phyloP scores from a whole-genome alignment of 2,329 filamentous ascomycete species.

The Aschersonia sp. region DNA sequence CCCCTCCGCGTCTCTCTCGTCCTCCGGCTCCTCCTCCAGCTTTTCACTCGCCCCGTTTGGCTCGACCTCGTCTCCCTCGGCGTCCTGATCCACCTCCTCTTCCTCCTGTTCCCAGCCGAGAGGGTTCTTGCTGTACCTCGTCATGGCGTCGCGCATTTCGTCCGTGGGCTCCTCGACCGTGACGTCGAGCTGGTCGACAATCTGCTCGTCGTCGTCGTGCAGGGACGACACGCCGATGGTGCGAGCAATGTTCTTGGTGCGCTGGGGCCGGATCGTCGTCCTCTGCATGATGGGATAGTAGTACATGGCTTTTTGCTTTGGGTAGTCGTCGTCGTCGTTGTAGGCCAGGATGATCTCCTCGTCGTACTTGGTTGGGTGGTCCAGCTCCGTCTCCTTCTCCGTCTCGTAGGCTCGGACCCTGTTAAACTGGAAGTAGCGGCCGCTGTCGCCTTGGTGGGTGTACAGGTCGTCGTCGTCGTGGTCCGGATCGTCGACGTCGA shows the following conservation, averaged over 20 bases:
- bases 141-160: constrained; percentile 35
- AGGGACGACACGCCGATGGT: constrained; percentile 24
- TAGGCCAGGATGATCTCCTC: constrained; percentile 48
- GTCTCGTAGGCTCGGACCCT: constrained; percentile 53
- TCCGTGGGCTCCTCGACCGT: constrained; percentile 40
- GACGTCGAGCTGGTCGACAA: constrained; percentile 41
- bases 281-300: constrained; percentile 58
- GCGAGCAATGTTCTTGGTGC: constrained; percentile 47
- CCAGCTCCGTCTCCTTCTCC: constrained; percentile 39
- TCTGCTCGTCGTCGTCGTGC: constrained; percentile 28
- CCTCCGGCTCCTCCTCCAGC: neutral
- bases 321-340: constrained; percentile 35
- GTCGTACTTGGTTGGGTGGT: constrained; percentile 45
- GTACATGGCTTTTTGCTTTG: constrained; percentile 43
- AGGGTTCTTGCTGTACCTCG: constrained; percentile 36
- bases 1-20: constrained; percentile 26
- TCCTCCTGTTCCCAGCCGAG: constrained; percentile 30
- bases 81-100: constrained; percentile 10
- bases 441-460: constrained; percentile 29
- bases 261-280: constrained; percentile 45
- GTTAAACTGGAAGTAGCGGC: constrained; percentile 44
- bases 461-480: constrained; percentile 40
- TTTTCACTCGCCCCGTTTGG: constrained; percentile 5
- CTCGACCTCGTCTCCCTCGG: constrained; percentile 11
- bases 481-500: constrained; percentile 41